Conservation (phyloP, 495 filamentous ascomycete genomes). For the Neurospora sp. region DNA sequence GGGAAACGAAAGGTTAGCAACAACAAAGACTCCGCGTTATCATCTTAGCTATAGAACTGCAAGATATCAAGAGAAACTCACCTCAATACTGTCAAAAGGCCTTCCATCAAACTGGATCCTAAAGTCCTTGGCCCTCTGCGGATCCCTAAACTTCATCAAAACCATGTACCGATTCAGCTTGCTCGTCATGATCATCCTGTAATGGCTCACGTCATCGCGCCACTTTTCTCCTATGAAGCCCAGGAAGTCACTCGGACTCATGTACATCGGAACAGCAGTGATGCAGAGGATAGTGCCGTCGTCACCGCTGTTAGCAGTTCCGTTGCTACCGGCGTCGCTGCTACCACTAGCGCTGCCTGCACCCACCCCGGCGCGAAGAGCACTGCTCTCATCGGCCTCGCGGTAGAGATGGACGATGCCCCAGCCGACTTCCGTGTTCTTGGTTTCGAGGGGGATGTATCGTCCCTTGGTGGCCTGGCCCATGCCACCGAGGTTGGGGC, state of each 20-base stretch:
- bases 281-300: conserved; percentile 76
- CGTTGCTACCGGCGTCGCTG: conserved; percentile 5
- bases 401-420: conserved; percentile 91
- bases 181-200: conserved; percentile 86
- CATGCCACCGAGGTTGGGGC: conserved; percentile 32
- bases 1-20: conserved; percentile 12
- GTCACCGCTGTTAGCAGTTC: conserved; percentile 13
- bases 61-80: conserved; percentile 28
- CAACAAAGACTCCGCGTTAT: background rate
- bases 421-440: conserved; percentile 77
- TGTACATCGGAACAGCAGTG: conserved; percentile 85
- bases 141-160: conserved; percentile 85
- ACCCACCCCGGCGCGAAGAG: conserved; percentile 15
- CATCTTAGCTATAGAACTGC: background rate
- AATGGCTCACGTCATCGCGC: conserved; percentile 81
- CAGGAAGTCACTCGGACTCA: conserved; percentile 82
- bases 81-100: conserved; percentile 89
- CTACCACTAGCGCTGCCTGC: background rate
- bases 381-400: conserved; percentile 56
- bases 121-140: conserved; percentile 64
- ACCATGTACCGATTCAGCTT: conserved; percentile 90
- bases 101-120: conserved; percentile 87
- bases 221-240: conserved; percentile 89
- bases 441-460: conserved; percentile 63
- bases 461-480: conserved; percentile 55